phyloP scores from a whole-genome alignment of 2,329 filamentous ascomycete species.

The Helotiales sp. region DNA sequence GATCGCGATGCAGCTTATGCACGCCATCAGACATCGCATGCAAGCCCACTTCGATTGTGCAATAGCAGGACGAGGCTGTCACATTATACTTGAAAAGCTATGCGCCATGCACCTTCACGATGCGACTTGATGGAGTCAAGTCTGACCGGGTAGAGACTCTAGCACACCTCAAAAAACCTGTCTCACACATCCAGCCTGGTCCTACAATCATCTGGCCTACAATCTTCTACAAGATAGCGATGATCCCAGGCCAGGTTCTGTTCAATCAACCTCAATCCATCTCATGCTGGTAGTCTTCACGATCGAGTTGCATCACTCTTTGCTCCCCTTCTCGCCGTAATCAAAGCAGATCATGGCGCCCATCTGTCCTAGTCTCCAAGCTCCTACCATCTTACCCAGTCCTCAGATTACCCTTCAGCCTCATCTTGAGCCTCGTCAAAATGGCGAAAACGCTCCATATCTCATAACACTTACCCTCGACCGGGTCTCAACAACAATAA shows the following conservation, averaged over 20 bases:
- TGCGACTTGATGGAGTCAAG: too few relatives aligned
- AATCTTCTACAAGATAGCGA: not conserved
- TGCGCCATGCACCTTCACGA: not conserved
- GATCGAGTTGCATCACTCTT: not conserved
- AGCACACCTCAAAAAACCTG: not conserved
- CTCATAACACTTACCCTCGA: constrained; percentile 15
- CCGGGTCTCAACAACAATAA: constrained; percentile 10
- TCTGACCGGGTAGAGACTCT: constrained; percentile 15
- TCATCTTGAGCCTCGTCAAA: constrained; percentile 6
- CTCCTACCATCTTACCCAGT: not conserved
- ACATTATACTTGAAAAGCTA: constrained; percentile 2
- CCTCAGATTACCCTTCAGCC: not conserved
- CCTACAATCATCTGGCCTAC: not conserved
- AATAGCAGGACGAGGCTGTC: constrained; percentile 11
- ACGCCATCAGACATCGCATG: constrained; percentile 13
- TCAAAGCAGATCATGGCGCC: constrained; percentile 4
- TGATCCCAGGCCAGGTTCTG: not conserved
- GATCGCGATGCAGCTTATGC: constrained; percentile 1
- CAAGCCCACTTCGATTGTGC: constrained; percentile 12
- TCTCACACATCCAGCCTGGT: not conserved
- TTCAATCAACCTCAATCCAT: too few relatives aligned
- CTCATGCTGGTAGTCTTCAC: not conserved
- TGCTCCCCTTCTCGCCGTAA: too few relatives aligned
- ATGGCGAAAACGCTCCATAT: not conserved
- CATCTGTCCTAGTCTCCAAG: too few relatives aligned